Evolutionary conservation across 2,329 filamentous ascomycete genomes (phyloP).

Genomic region (Colletotrichum melonis): DNA sequence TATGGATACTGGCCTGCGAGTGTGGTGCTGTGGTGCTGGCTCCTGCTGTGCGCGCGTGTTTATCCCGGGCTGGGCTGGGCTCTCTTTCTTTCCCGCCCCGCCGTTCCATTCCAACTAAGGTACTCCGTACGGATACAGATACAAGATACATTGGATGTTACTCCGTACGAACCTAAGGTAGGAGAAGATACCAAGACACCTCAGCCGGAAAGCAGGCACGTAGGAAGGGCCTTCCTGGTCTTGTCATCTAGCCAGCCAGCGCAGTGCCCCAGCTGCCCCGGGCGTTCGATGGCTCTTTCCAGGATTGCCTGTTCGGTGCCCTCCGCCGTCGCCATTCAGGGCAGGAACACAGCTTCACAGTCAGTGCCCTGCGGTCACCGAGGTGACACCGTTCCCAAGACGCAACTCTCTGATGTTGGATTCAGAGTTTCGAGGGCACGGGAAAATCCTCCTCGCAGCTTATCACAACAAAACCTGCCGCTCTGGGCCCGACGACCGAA

Average conservation of each 20-base stretch:
- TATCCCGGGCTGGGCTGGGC: neutral
- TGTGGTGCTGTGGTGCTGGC: neutral
- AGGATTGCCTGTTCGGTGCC: slow-evolving; percentile 6
- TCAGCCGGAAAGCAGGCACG: neutral
- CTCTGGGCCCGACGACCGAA: neutral
- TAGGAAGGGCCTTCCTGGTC: neutral
- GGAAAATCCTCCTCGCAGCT: neutral
- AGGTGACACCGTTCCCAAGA: slow-evolving; percentile 28
- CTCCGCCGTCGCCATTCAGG: slow-evolving; percentile 17
- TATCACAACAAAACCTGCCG: slow-evolving; percentile 10
- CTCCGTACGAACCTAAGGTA: neutral
- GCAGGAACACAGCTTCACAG: slow-evolving; percentile 1
- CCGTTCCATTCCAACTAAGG: neutral
- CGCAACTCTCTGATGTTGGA: slow-evolving; percentile 31
- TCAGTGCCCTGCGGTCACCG: slow-evolving; percentile 33
- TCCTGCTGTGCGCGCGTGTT: neutral
- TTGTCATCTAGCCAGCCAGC: neutral
- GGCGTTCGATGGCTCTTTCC: slow-evolving; percentile 21
- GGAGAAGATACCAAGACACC: neutral
- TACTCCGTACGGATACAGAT: too few species aligned
- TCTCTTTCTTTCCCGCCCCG: neutral
- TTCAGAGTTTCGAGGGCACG: slow-evolving; percentile 15
- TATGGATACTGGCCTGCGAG: too few species aligned
- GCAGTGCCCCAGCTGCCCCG: slow-evolving; percentile 4
- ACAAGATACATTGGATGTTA: too few species aligned